Conservation (phyloP, 768 basidiomycete species). For the Hemileccinum rubropunctum region DNA sequence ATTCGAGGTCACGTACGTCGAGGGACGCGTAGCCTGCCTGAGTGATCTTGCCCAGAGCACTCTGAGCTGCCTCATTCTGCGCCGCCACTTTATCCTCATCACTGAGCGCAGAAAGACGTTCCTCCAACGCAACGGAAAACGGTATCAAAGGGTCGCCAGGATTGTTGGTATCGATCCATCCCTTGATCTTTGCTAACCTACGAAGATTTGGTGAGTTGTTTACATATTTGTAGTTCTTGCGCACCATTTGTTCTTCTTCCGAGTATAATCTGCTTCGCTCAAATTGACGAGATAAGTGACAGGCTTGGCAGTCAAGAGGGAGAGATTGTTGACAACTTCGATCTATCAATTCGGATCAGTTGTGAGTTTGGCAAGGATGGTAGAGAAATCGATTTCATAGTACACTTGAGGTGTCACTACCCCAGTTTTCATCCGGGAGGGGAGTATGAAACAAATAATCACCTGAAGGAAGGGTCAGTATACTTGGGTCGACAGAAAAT, state of each 20-base stretch:
- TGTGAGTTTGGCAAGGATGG: neutral
- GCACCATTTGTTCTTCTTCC: slow-evolving; percentile 99
- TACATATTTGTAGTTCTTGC: neutral
- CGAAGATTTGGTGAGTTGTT: neutral
- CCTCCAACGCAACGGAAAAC: slow-evolving; percentile 94
- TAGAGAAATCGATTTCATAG: slow-evolving; percentile 6
- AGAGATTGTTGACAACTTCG: slow-evolving; percentile 85
- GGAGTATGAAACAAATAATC: slow-evolving; percentile 6
- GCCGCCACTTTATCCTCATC: slow-evolving; percentile 74
- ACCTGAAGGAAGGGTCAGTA: slow-evolving; percentile 21
- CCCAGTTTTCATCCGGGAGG: slow-evolving; percentile 60
- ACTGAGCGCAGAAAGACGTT: slow-evolving; percentile 67
- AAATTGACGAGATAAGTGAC: slow-evolving; percentile 98
- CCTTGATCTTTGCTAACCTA: slow-evolving; percentile 95
- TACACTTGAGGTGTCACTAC: slow-evolving; percentile 61
- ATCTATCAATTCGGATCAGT: slow-evolving; percentile 48
- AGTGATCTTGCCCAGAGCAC: slow-evolving; percentile 89
- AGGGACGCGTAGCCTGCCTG: slow-evolving; percentile 89
- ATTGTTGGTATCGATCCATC: slow-evolving; percentile 96
- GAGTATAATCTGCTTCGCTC: slow-evolving; percentile 88
- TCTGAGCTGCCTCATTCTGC: slow-evolving; percentile 72
- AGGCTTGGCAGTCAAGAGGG: slow-evolving; percentile 93
- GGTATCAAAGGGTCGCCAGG: slow-evolving; percentile 95
- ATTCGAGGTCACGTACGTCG: slow-evolving; percentile 50
- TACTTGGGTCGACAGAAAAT: neutral